Base-by-base conservation (phyloP, 2,329 filamentous ascomycete genomes). In the Cladosporium cucumerinum region DNA sequence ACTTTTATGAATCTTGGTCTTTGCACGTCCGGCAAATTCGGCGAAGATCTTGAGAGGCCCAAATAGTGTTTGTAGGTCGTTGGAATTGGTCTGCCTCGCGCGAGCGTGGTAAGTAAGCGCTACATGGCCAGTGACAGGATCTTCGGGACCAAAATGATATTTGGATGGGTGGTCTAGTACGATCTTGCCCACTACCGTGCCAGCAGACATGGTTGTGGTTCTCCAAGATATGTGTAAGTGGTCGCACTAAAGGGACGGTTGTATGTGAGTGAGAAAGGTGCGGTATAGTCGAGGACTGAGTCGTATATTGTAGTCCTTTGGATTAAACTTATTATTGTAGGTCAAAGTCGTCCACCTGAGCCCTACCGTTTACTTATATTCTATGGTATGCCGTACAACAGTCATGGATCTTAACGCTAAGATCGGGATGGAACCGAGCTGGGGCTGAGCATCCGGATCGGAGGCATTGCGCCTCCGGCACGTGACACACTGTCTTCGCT, bases 1-100 rank as follows among this genome's bases (percentile, higher is more conserved):
- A 14, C 52, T 57, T 14, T 65, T 66, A 21, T 58, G 59, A 18
- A 66, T 62, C 46, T 66, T 66, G 7, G 57, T 62, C 54, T 66
- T 66, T 26, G 65, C 62, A 18, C 65, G 62, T 21, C 65, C 65
- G 12, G 57, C 28, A 43, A 66, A 65, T 1, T 52, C 49, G 8
- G 65, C 25, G 18, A 25, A 61, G 2, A 65, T 32, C n/a, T 36
- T 39, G 16, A 66, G 52, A 52, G 65, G 65, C 2, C 65, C 65
- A 34, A 65, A 66, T 7, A 66, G 54, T 16, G 46, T 39, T 18
- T 52, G 60, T 8, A 32, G n/a, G n/a, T 34, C 12, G 21, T 49
- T 49, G 28, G n/a, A 7, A 18, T 28, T 16, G 12, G 51, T 16
- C 3, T 58, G n/a, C 6, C 34, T 14, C 0, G 16, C 55, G 16